Evolutionary conservation across 805 yeast species (phyloP).

Genomic region (Ogataea glucozyma): DNA sequence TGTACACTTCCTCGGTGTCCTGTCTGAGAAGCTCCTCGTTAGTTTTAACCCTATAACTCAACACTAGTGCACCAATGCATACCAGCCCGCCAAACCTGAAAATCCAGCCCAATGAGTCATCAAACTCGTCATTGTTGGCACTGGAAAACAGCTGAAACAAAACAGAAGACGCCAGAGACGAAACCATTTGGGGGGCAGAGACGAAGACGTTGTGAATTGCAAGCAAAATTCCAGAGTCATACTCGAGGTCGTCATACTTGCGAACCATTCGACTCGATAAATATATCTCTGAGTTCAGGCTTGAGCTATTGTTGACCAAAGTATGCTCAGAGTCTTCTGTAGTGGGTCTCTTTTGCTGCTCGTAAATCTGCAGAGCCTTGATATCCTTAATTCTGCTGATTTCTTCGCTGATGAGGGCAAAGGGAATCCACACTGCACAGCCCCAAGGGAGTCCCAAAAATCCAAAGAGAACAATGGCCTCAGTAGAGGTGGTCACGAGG

Average conservation of each 20-base stretch:
- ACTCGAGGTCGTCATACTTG: slow-evolving; percentile 44
- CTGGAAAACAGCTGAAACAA: slow-evolving; percentile 42
- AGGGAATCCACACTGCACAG: slow-evolving; percentile 66
- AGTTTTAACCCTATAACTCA: slow-evolving; percentile 45
- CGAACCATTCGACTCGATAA: slow-evolving; percentile 24
- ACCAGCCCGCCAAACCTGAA: slow-evolving; percentile 56
- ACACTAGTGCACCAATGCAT: slow-evolving; percentile 45
- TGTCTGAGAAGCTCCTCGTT: slow-evolving; percentile 39
- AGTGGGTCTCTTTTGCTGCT: slow-evolving; percentile 18
- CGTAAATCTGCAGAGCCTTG: slow-evolving; percentile 35
- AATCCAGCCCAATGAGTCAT: slow-evolving; percentile 55
- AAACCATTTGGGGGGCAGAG: slow-evolving; percentile 56
- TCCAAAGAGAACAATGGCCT: slow-evolving; percentile 51
- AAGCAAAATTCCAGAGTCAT: slow-evolving; percentile 56
- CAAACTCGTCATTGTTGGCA: slow-evolving; percentile 33
- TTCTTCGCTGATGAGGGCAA: slow-evolving; percentile 60
- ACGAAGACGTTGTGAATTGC: slow-evolving; percentile 61
- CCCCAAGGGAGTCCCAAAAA: slow-evolving; percentile 67
- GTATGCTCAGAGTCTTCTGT: slow-evolving; percentile 12
- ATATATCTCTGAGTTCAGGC: slow-evolving; percentile 23
- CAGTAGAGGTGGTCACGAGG: slow-evolving; percentile 40
- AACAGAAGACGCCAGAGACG: slow-evolving; percentile 49
- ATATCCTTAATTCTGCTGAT: slow-evolving; percentile 52
- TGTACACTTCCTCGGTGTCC: slow-evolving; percentile 25
- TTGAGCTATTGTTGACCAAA: slow-evolving; percentile 8